Evolutionary conservation across 805 yeast species (phyloP).

Genomic region (Jamesozyma spencerorum): DNA sequence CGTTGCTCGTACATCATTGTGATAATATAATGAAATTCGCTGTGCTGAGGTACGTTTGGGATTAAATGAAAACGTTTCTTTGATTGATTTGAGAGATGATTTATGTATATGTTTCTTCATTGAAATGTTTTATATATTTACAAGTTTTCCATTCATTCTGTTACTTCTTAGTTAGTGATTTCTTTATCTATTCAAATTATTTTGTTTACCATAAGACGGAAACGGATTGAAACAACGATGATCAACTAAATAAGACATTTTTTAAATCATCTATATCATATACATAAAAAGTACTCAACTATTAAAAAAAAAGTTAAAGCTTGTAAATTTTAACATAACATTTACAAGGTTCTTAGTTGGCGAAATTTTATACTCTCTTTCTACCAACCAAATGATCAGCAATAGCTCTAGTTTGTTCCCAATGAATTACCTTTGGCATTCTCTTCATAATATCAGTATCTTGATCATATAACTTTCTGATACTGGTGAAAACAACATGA

Average conservation of each 20-base stretch:
- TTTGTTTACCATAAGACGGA: too few species aligned
- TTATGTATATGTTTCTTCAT: neutral
- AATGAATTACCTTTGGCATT: conserved; percentile 81
- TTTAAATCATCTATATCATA: conserved; percentile 7
- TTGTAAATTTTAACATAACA: neutral
- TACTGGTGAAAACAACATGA: conserved; percentile 62
- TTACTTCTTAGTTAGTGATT: neutral
- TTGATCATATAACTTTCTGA: conserved; percentile 69
- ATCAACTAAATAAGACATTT: neutral
- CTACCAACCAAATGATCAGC: conserved; percentile 83
- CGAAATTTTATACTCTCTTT: conserved; percentile 24
- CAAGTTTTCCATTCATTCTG: neutral
- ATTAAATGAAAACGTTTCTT: neutral
- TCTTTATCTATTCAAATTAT: too few species aligned
- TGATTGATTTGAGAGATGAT: neutral
- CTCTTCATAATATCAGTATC: conserved; percentile 77
- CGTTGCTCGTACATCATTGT: conserved; percentile 19
- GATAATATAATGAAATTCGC: conserved; percentile 23
- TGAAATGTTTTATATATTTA: neutral
- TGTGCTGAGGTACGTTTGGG: conserved; percentile 22
- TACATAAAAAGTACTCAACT: conserved; percentile 4
- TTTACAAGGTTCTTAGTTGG: neutral
- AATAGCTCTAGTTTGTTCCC: conserved; percentile 67
- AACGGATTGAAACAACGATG: too few species aligned
- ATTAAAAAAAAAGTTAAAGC: neutral